Percentiles rank a stretch among this genome's conserved stretches.
phyloP scores from a whole-genome alignment of 352 stramenopile species.

The Halophytophthora polymorphica region DNA sequence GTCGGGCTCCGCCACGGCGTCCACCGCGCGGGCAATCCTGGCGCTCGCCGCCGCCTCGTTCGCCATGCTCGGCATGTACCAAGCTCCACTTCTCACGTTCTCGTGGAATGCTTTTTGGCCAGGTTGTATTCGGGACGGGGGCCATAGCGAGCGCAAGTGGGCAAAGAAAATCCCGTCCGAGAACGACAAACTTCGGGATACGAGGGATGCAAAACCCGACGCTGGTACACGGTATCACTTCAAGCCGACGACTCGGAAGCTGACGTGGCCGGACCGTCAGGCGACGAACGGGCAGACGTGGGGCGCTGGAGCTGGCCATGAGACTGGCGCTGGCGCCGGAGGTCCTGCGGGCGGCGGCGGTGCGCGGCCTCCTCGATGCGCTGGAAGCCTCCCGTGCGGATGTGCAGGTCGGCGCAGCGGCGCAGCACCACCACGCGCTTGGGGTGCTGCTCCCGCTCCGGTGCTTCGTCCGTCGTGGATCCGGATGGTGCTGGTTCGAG shows the following conservation, averaged over 20 bases:
- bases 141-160: too few species aligned
- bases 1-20: constrained; percentile 15
- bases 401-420: constrained; percentile 60
- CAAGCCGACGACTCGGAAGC: neutral
- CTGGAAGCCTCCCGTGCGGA: constrained; percentile 77
- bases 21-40: constrained; percentile 27
- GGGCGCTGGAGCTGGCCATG: constrained; percentile 7
- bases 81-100: too few species aligned
- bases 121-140: too few species aligned
- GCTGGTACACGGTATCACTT: neutral
- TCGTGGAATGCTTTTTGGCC: too few species aligned
- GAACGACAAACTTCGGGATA: too few species aligned
- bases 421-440: constrained; percentile 46
- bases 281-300: neutral
- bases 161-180: too few species aligned
- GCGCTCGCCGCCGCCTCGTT: too few species aligned
- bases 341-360: constrained; percentile 21
- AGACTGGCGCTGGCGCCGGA: constrained; percentile 25
- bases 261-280: constrained; percentile 6
- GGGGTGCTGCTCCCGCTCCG: neutral
- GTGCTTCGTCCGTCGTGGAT: neutral
- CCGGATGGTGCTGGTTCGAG: constrained; percentile 7
- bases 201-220: too few species aligned
- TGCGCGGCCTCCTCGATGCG: constrained; percentile 67
- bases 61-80: too few species aligned